Evolutionary conservation across 1,284 basidiomycete species (phyloP), one percentile per base, ranked within the genome.

Genomic region (Pterula multifida): DNA sequence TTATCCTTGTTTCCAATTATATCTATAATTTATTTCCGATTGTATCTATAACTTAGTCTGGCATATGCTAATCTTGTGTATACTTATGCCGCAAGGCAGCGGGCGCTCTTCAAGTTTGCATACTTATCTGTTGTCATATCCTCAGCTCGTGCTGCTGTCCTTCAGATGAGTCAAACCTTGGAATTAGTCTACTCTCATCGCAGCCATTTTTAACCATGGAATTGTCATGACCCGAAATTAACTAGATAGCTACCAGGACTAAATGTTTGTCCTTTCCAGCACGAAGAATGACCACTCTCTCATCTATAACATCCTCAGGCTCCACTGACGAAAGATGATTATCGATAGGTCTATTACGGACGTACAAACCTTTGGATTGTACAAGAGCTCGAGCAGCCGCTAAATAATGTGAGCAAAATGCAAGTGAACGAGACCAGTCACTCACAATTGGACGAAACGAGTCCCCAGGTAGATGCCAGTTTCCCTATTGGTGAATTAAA

Each of bases 361-460:
- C 21, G 19, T 42, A 42, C 17, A 42, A 17, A 22, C 39, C 39
- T 42, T 42, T 42, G 9, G 39, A n/a, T 19, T 42, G 39, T 17
- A 42, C 39, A 6, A 42, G 17, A 42, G 39, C 39, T 22, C 39
- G 39, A 9, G 39, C 39, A 6, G 39, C 39, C 13, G 39, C 39
- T 42, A 19, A 17, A 17, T 22, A 9, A 4, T 9, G 21, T 42
- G 9, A 42, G 39, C 17, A 42, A 6, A 42, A 23, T 48, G 39
- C 15, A 47, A 52, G 23, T 26, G 44, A 36, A 45, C 45, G 26
- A 35, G 45, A 13, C 36, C 28, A 3, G 39, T 28, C 24, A 67
- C 76, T 61, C 55, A 80, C 79, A 71, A 47, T 72, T 71, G 1
- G 81, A 84, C 19, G 71, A 54, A 4, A 74, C 68, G 3, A 85